Conservation (phyloP, 2,329 filamentous ascomycete genomes). For the Pyrenochaeta sp. region DNA sequence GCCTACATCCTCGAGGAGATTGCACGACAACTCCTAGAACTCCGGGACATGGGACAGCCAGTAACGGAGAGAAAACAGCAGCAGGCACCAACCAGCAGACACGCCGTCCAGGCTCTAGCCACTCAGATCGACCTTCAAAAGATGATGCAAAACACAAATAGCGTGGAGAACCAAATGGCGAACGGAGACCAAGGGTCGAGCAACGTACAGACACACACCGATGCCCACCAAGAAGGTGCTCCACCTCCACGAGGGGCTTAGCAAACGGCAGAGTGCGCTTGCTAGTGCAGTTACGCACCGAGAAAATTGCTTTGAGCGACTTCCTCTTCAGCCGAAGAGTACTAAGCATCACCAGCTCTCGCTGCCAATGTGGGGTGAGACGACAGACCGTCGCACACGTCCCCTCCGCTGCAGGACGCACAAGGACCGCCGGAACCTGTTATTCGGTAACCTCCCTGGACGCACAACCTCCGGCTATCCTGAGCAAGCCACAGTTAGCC, state of each 20-base stretch:
- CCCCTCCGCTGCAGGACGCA: conserved; percentile 14
- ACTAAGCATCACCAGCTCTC: conserved; percentile 11
- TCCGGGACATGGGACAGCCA: conserved; percentile 12
- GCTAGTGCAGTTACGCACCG: conserved; percentile 16
- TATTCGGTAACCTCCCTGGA: too few relatives aligned
- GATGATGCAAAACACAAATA: conserved; percentile 8
- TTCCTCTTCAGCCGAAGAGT: conserved; percentile 22
- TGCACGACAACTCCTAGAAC: conserved; percentile 11
- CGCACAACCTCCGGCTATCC: too few relatives aligned
- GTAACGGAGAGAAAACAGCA: conserved; percentile 13
- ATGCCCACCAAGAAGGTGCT: conserved; percentile 18
- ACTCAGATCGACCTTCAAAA: conserved; percentile 6
- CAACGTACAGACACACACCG: conserved; percentile 13
- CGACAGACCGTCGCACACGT: conserved; percentile 22
- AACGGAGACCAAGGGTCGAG: conserved; percentile 11
- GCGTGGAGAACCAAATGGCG: conserved; percentile 8
- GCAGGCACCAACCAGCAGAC: conserved; percentile 11
- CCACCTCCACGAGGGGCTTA: conserved; percentile 19
- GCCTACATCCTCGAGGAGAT: conserved; percentile 24
- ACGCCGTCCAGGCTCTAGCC: conserved; percentile 3
- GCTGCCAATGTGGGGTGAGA: conserved; percentile 19
- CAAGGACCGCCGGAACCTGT: too few relatives aligned
- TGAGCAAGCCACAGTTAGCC: too few relatives aligned
- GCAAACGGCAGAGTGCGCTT: conserved; percentile 17
- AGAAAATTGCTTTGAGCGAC: conserved; percentile 22